phyloP scores from a whole-genome alignment of 768 basidiomycete species.

The Russula sp. region DNA sequence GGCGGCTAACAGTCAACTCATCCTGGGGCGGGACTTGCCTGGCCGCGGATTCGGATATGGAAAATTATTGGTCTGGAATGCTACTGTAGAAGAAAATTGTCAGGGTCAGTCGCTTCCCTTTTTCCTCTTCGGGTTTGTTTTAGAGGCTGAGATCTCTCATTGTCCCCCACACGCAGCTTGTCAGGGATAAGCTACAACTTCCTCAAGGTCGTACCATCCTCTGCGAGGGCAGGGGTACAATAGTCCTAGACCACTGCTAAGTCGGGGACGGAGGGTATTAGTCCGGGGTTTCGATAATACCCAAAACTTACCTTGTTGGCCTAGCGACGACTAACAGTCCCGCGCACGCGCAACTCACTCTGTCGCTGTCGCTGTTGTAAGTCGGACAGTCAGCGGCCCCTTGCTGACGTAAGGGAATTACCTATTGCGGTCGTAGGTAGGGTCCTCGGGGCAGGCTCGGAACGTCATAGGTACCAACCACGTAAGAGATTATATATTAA shows the following conservation, averaged over 20 bases:
- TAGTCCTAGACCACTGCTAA: neutral
- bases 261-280: neutral
- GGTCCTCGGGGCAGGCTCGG: too few relatives aligned
- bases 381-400: too few relatives aligned
- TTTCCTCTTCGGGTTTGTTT: neutral
- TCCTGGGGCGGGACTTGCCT: neutral
- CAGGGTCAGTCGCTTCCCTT: too few relatives aligned
- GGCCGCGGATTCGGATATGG: neutral
- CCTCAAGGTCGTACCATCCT: neutral
- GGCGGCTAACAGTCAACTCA: neutral
- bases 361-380: too few relatives aligned
- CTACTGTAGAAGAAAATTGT: neutral
- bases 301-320: neutral
- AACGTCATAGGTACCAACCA: neutral
- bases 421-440: too few relatives aligned
- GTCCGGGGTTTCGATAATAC: neutral
- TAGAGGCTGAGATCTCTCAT: too few relatives aligned
- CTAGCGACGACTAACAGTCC: neutral
- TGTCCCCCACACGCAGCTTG: too few relatives aligned
- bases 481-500: neutral
- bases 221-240: neutral
- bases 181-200: neutral
- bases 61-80: neutral
- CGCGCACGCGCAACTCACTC: too few relatives aligned
- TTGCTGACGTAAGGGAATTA: too few relatives aligned